Evolutionary conservation across 2,329 filamentous ascomycete species (phyloP).

Genomic region (Cladosporium sp.): DNA sequence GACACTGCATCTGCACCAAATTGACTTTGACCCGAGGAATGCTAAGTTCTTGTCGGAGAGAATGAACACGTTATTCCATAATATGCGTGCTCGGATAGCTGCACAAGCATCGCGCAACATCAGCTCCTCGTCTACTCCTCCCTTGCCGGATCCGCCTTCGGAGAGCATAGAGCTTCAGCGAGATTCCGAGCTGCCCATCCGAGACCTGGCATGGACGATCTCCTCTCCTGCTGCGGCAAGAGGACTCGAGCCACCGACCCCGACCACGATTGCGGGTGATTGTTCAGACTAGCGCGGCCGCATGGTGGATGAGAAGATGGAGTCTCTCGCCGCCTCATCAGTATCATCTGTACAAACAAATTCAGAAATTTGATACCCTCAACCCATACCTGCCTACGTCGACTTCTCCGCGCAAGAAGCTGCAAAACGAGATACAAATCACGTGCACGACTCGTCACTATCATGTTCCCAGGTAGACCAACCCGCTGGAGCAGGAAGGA

Average conservation of each 20-base stretch:
- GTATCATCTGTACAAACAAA: too few relatives aligned
- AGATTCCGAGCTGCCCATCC: neutral
- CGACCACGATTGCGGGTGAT: neutral
- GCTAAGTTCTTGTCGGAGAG: neutral
- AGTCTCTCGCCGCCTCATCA: neutral
- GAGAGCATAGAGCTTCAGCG: neutral
- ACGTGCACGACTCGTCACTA: too few relatives aligned
- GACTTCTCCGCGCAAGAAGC: too few relatives aligned
- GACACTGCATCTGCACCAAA: neutral
- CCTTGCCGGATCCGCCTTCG: neutral
- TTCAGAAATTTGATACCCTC: too few relatives aligned
- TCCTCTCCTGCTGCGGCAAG: neutral
- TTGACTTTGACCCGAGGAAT: conserved; percentile 3
- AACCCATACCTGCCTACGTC: too few relatives aligned
- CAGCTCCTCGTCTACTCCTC: neutral
- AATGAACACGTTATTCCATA: neutral
- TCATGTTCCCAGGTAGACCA: too few relatives aligned
- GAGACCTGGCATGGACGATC: neutral
- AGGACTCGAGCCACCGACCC: neutral
- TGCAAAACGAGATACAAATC: too few relatives aligned
- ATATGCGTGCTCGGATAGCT: neutral
- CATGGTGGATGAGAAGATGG: neutral
- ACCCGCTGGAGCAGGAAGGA: too few relatives aligned
- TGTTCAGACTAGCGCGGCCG: neutral
- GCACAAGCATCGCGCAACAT: neutral